Conservation (phyloP, 176 grass and related monocot genomes). For the Oryza brachyantha region DNA sequence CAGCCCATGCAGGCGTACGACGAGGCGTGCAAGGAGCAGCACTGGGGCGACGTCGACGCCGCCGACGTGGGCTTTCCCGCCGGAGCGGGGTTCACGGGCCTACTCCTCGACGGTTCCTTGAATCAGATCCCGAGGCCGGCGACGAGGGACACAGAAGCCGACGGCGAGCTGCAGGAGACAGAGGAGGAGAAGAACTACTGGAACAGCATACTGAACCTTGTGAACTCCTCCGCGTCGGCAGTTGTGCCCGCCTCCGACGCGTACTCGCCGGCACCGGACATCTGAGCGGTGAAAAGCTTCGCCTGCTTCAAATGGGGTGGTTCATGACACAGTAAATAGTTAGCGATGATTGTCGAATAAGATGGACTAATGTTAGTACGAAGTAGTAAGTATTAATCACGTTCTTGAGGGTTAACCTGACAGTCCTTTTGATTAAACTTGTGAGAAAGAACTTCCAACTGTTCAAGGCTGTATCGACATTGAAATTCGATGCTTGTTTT, state of each 20-base stretch:
- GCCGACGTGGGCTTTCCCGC: conserved; percentile 20
- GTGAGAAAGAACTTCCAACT: background rate
- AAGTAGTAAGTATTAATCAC: conserved; percentile 36
- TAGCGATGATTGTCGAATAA: conserved; percentile 34
- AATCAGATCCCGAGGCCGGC: conserved; percentile 31
- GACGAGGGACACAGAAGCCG: background rate
- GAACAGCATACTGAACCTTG: conserved; percentile 59
- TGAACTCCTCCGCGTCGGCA: conserved; percentile 44
- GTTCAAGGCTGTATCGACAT: conserved; percentile 1
- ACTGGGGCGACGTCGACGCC: conserved; percentile 1
- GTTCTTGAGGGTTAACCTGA: conserved; percentile 31
- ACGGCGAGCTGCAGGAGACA: conserved; percentile 21
- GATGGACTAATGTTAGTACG: conserved; percentile 32
- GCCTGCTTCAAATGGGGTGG: background rate
- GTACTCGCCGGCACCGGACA: conserved; percentile 39
- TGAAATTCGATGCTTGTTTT: conserved; percentile 28
- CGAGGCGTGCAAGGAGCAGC: conserved; percentile 43
- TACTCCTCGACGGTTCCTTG: conserved; percentile 44
- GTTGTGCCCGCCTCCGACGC: background rate
- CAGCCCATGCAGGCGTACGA: conserved; percentile 58
- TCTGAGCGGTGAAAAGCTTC: conserved; percentile 25
- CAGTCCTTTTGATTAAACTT: conserved; percentile 28
- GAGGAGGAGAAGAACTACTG: conserved; percentile 64
- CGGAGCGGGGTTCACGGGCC: conserved; percentile 40
- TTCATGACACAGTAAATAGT: conserved; percentile 42